Conservation (phyloP, 2,329 filamentous ascomycete species). For the Neofusicoccum ribis region DNA sequence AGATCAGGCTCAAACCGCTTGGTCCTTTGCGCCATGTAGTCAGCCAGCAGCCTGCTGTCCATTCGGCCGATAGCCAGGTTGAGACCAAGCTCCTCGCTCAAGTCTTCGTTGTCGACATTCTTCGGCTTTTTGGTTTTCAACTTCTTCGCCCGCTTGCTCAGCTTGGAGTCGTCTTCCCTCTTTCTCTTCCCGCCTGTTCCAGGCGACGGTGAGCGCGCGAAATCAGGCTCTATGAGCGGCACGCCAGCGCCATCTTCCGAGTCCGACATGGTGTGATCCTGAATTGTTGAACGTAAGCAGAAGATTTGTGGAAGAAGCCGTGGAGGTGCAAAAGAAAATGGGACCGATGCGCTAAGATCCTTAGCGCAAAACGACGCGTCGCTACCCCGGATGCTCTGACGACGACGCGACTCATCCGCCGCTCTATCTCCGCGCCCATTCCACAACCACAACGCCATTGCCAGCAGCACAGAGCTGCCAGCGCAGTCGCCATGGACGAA, state of each 20-base stretch:
- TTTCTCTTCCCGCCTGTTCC: constrained; percentile 42
- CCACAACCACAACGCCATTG: background rate
- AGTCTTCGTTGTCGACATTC: constrained; percentile 63
- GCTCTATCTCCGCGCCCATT: no score
- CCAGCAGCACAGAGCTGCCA: background rate
- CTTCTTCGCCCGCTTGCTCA: constrained; percentile 46
- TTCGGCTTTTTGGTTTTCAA: constrained; percentile 60
- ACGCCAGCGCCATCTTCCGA: constrained; percentile 45
- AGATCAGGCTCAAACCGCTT: constrained; percentile 76
- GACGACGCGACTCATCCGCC: background rate
- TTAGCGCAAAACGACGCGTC: constrained; percentile 6
- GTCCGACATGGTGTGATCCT: constrained; percentile 44
- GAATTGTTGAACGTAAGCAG: constrained; percentile 13
- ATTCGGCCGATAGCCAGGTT: constrained; percentile 80
- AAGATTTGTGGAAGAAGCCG: constrained; percentile 23
- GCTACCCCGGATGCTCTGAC: background rate
- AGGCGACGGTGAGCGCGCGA: constrained; percentile 32
- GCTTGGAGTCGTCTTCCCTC: constrained; percentile 33
- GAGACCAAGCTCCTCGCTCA: constrained; percentile 56
- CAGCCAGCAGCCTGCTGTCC: constrained; percentile 79
- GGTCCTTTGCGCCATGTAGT: constrained; percentile 79
- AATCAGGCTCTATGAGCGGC: constrained; percentile 45
- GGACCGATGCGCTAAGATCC: background rate
- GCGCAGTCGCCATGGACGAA: constrained; percentile 32
- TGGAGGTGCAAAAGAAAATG: background rate